Conservation (phyloP, 768 basidiomycete species). For the Flagelloscypha sp. region DNA sequence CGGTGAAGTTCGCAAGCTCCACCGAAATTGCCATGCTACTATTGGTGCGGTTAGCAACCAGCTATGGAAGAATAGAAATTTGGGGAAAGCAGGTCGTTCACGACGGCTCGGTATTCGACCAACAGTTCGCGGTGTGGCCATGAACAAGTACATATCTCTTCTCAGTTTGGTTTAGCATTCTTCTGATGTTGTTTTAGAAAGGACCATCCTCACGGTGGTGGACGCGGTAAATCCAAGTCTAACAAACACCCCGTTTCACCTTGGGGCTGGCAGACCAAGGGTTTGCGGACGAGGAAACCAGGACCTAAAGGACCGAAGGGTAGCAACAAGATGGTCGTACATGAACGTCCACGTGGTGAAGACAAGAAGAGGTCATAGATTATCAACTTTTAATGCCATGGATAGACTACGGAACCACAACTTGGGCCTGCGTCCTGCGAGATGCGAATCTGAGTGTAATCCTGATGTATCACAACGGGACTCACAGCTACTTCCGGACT, state of each 20-base stretch:
- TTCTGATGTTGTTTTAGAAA: conserved; percentile 33
- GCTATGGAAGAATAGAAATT: conserved; percentile 71
- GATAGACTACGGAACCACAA: no score
- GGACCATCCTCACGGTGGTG: conserved; percentile 96
- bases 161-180: neutral
- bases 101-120: conserved; percentile 85
- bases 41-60: conserved; percentile 90
- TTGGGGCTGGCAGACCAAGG: conserved; percentile 91
- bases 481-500: no score
- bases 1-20: conserved; percentile 85
- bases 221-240: conserved; percentile 95
- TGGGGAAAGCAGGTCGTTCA: conserved; percentile 88
- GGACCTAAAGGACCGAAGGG: conserved; percentile 86
- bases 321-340: conserved; percentile 84
- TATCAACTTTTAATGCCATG: no score
- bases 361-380: conserved; percentile 37
- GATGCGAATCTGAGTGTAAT: no score
- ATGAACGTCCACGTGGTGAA: conserved; percentile 73
- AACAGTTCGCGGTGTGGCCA: conserved; percentile 87
- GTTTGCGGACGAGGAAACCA: conserved; percentile 86
- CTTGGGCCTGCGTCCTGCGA: no score
- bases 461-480: no score
- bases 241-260: conserved; percentile 89
- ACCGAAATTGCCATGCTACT: conserved; percentile 77
- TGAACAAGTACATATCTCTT: conserved; percentile 72